phyloP scores from a whole-genome alignment of 148 eudicot genomes.

The Arctostaphylos glauca region DNA sequence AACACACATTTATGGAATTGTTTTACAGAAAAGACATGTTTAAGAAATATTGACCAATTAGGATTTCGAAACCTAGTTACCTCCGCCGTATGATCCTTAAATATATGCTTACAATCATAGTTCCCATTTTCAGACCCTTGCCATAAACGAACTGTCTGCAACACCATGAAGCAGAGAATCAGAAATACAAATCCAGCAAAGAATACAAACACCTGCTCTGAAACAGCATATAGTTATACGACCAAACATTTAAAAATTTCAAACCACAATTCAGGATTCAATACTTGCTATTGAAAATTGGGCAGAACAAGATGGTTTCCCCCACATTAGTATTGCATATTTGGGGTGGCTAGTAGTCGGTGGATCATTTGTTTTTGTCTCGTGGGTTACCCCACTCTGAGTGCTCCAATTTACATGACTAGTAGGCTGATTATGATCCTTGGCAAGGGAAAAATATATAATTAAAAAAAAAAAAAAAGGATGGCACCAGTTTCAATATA shows the following conservation, averaged over 20 bases:
- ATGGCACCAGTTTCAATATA: background rate
- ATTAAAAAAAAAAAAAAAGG: too few species aligned
- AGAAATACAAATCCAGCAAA: constrained; percentile 11
- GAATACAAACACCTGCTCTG: constrained; percentile 5
- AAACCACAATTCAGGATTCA: background rate
- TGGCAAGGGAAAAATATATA: too few species aligned
- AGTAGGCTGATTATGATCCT: background rate
- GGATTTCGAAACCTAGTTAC: constrained; percentile 30
- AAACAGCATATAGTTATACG: background rate
- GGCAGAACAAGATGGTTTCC: background rate
- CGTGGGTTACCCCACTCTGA: background rate
- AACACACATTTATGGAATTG: background rate
- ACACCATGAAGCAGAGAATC: constrained; percentile 15
- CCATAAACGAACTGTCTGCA: constrained; percentile 93
- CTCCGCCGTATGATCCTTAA: constrained; percentile 90
- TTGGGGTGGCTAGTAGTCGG: background rate
- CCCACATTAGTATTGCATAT: background rate
- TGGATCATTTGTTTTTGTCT: background rate
- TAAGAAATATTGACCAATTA: constrained; percentile 6
- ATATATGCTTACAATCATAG: constrained; percentile 69
- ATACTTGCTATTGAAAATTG: background rate
- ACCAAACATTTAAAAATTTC: background rate
- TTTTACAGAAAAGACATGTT: background rate
- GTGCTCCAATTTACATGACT: background rate
- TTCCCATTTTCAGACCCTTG: constrained; percentile 66